Evolutionary conservation across 1,284 basidiomycete genomes (phyloP), one percentile per base, ranked within the genome.

Genomic region (Volvariella volvacea): DNA sequence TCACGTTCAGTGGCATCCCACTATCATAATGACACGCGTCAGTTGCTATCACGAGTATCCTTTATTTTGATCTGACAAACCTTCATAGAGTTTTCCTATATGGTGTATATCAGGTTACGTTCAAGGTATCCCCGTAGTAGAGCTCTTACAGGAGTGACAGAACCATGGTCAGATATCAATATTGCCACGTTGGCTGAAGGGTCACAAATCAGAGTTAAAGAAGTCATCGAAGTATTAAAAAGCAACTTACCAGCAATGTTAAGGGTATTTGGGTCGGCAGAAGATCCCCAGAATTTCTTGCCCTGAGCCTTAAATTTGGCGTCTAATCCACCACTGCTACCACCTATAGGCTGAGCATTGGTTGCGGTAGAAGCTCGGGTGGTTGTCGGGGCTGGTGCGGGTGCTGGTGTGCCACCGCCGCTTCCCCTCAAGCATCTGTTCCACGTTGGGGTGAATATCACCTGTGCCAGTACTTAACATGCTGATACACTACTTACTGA

Each of bases 81-180:
- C 53, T 61, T 63, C 59, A 61, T 62, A 22, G 60, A 60, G 47
- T 63, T 64, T 53, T 62, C 62, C 48, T 55, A n/a, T n/a, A n/a
- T n/a, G n/a, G n/a, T n/a, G n/a, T n/a, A n/a, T n/a, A n/a, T n/a
- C n/a, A n/a, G n/a, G n/a, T n/a, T n/a, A n/a, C n/a, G n/a, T n/a
- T n/a, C n/a, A n/a, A n/a, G n/a, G n/a, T n/a, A n/a, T n/a, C n/a
- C n/a, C n/a, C n/a, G n/a, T n/a, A n/a, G n/a, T n/a, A n/a, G n/a
- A n/a, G n/a, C n/a, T n/a, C n/a, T n/a, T n/a, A n/a, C n/a, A n/a
- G n/a, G n/a, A n/a, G n/a, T n/a, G n/a, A n/a, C n/a, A n/a, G n/a
- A n/a, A n/a, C n/a, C n/a, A n/a, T n/a, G n/a, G n/a, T n/a, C n/a
- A n/a, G n/a, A n/a, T n/a, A n/a, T n/a, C n/a, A n/a, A n/a, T n/a